Base-by-base conservation (phyloP, 169 alveolate species). In the Ichthyophthirius multifiliis region DNA sequence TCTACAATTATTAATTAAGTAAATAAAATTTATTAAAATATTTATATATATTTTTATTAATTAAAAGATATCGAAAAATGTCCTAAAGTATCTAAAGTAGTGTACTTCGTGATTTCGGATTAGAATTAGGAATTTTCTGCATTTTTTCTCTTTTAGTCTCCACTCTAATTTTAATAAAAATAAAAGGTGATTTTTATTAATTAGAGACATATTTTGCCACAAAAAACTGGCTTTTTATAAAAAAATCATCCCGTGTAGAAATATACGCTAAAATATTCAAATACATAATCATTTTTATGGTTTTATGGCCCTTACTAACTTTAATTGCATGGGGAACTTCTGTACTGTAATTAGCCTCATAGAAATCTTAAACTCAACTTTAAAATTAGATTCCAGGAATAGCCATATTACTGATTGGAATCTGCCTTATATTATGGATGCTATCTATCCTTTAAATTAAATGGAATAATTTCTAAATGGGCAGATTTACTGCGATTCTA, bases 41-140 rank as follows among this genome's bases (percentile, higher is more conserved):
- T n/a, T n/a, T n/a, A n/a, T n/a, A n/a, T n/a, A n/a, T n/a, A n/a
- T n/a, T n/a, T n/a, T n/a, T n/a, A n/a, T n/a, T n/a, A n/a, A n/a
- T n/a, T n/a, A n/a, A n/a, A n/a, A n/a, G n/a, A n/a, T n/a, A n/a
- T n/a, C n/a, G n/a, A n/a, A n/a, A n/a, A n/a, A n/a, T n/a, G n/a
- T n/a, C n/a, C n/a, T n/a, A n/a, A n/a, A n/a, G n/a, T n/a, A n/a
- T n/a, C n/a, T 27, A 55, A 7, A 55, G 71, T 27, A 55, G 39
- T 16, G 71, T 55, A 4, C 18, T 67, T 6, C 20, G 30, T 5
- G 41, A 39, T 15, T 67, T 12, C 30, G 77, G 77, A 7, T 23
- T 35, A 20, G 48, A 67, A 37, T 32, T 67, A n/a, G 77, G 77
- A n/a, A 39, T 67, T 39, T 67, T 67, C 37, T 67, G 43, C 27